Conservation (phyloP, 2,329 filamentous ascomycete genomes). For the Penicillium digitatum region DNA sequence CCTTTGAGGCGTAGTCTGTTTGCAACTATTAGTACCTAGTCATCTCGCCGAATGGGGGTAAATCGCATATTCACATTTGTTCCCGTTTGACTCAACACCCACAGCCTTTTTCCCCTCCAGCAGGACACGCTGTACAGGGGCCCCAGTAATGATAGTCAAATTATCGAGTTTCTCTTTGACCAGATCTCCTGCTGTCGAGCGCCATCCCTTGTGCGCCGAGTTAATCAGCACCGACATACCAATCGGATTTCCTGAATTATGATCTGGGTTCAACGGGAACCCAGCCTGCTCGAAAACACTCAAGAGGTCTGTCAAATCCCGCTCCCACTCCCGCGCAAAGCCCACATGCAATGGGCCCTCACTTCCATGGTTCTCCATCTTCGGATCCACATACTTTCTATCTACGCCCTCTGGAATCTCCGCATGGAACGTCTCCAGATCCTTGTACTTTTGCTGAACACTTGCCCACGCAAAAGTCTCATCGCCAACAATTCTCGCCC, state of each 20-base stretch:
- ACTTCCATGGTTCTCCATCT: conserved; percentile 12
- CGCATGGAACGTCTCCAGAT: conserved; percentile 16
- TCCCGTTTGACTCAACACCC: conserved; percentile 45
- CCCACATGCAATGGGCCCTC: conserved; percentile 17
- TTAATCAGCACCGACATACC: conserved; percentile 53
- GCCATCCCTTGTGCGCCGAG: conserved; percentile 47
- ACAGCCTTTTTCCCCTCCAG: conserved; percentile 46
- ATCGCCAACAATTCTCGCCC: conserved; percentile 20
- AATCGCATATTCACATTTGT: conserved; percentile 33
- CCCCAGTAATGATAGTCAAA: conserved; percentile 50
- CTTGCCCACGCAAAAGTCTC: conserved; percentile 14
- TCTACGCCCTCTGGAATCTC: conserved; percentile 6
- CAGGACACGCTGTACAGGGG: conserved; percentile 49
- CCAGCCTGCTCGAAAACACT: conserved; percentile 50
- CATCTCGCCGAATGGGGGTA: background rate
- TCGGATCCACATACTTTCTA: conserved; percentile 13
- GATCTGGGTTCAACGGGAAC: conserved; percentile 50
- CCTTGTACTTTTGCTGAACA: conserved; percentile 18
- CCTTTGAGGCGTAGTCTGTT: conserved; percentile 13
- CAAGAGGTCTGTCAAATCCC: conserved; percentile 15
- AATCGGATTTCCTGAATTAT: conserved; percentile 57
- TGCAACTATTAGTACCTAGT: background rate
- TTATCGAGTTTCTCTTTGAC: conserved; percentile 47
- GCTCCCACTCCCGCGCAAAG: conserved; percentile 20
- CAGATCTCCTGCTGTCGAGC: conserved; percentile 53